Percentiles rank a stretch among this genome's conserved stretches.
phyloP scores from a whole-genome alignment of 805 yeast genomes.

The Pichia nanzhaoensis region DNA sequence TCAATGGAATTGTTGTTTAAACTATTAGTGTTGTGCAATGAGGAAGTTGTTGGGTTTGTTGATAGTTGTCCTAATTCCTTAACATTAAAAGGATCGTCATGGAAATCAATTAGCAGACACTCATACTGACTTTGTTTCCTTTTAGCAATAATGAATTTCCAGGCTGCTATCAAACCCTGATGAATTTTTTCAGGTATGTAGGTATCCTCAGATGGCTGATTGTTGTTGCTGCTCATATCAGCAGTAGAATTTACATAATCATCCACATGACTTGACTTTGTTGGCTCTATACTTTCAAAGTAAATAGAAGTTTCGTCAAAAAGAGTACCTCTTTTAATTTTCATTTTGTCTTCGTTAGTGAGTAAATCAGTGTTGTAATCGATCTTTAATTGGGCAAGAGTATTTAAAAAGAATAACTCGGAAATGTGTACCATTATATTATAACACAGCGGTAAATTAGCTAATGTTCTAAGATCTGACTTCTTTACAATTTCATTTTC shows the following conservation, averaged over 20 bases:
- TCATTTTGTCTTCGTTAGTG: slow-evolving; percentile 32
- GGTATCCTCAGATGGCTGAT: background rate
- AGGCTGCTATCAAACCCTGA: slow-evolving; percentile 27
- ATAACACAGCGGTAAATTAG: slow-evolving; percentile 26
- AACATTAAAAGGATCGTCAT: slow-evolving; percentile 15
- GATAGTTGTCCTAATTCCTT: background rate
- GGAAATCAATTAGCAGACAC: slow-evolving; percentile 34
- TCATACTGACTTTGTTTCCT: slow-evolving; percentile 48
- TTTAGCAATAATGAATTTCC: slow-evolving; percentile 42
- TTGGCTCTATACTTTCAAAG: slow-evolving; percentile 5
- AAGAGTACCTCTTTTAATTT: slow-evolving; percentile 25
- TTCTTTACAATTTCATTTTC: background rate
- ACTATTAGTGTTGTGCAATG: background rate
- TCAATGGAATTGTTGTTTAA: background rate
- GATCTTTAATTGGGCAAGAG: slow-evolving; percentile 20
- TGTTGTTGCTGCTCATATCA: background rate
- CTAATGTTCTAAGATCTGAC: slow-evolving; percentile 20
- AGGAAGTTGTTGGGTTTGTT: background rate
- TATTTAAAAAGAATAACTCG: slow-evolving; percentile 14
- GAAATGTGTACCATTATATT: slow-evolving; percentile 25
- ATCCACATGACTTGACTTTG: slow-evolving; percentile 14
- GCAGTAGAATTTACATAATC: slow-evolving; percentile 10
- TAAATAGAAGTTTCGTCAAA: slow-evolving; percentile 25
- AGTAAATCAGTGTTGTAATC: slow-evolving; percentile 30
- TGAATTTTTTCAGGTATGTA: slow-evolving; percentile 11